Conservation (phyloP, 169 alveolate genomes). For the Cryptosporidium viatorum region DNA sequence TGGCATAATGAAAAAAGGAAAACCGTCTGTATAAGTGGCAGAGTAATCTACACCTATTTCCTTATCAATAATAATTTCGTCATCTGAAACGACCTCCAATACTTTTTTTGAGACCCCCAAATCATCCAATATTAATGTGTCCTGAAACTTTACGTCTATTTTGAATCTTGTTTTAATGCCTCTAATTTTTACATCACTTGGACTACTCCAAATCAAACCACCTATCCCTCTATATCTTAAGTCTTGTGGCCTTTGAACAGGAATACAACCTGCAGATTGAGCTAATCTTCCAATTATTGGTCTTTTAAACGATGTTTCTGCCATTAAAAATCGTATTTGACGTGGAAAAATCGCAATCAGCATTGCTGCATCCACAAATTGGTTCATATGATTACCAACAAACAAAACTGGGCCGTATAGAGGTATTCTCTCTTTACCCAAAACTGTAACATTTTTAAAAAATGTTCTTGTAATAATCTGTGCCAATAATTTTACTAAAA, state of each 20-base stretch:
- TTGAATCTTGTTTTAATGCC: constrained; percentile 88
- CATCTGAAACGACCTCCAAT: constrained; percentile 86
- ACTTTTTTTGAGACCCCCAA: constrained; percentile 82
- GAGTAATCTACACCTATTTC: constrained; percentile 74
- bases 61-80: constrained; percentile 84
- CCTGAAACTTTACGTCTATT: constrained; percentile 88
- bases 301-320: constrained; percentile 84
- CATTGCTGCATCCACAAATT: constrained; percentile 88
- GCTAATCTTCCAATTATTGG: constrained; percentile 88
- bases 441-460: constrained; percentile 86
- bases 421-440: constrained; percentile 90
- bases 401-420: constrained; percentile 83
- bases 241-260: constrained; percentile 90
- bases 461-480: constrained; percentile 77
- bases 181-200: constrained; percentile 75
- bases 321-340: constrained; percentile 88
- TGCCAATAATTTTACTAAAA: constrained; percentile 64
- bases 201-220: constrained; percentile 80
- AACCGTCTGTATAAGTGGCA: constrained; percentile 67
- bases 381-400: constrained; percentile 93
- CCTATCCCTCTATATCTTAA: constrained; percentile 88
- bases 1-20: constrained; percentile 83
- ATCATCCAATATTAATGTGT: constrained; percentile 82
- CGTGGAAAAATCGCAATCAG: constrained; percentile 89
- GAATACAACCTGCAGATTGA: constrained; percentile 88